A percentile compares a stretch with the other conserved stretches of the same genome.
These are phyloP conservation scores for Dictyostelium capitatum DNA, from an alignment of 78 protist species.

Conservation along the genomic window DNA sequence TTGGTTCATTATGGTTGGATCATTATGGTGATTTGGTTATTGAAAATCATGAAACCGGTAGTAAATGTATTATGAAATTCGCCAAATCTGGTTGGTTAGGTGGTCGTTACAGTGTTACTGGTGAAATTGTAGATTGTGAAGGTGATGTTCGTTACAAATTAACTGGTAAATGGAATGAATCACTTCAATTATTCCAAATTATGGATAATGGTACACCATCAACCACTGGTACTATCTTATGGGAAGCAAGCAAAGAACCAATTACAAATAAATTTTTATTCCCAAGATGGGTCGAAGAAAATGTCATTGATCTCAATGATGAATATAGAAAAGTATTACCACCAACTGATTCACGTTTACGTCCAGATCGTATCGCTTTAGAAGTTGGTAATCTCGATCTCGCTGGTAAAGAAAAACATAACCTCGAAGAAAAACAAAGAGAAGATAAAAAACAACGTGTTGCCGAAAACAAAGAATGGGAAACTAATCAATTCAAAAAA, in stretches of 20 bases:
- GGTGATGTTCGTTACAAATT: slow-evolving; percentile 74
- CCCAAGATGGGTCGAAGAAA: slow-evolving; percentile 76
- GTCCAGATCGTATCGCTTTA: slow-evolving; percentile 75
- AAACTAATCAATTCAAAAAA: slow-evolving; percentile 70
- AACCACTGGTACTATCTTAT: slow-evolving; percentile 27
- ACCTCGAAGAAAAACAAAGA: slow-evolving; percentile 79
- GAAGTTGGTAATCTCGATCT: slow-evolving; percentile 66
- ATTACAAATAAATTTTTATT: slow-evolving; percentile 39
- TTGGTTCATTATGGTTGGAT: slow-evolving; percentile 83
- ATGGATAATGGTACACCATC: slow-evolving; percentile 44
- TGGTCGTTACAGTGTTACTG: slow-evolving; percentile 79
- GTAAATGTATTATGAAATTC: slow-evolving; percentile 69
- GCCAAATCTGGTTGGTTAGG: slow-evolving; percentile 86
- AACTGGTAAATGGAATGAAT: slow-evolving; percentile 82
- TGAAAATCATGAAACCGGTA: slow-evolving; percentile 74
- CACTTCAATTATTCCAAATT: slow-evolving; percentile 58
- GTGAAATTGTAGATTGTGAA: slow-evolving; percentile 73
- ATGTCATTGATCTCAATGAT: slow-evolving; percentile 34
- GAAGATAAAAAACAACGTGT: slow-evolving; percentile 73
- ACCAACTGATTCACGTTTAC: slow-evolving; percentile 65
- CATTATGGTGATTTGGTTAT: slow-evolving; percentile 79
- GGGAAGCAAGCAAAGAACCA: slow-evolving; percentile 77
- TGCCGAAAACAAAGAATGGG: slow-evolving; percentile 65
- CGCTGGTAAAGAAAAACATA: slow-evolving; percentile 76
- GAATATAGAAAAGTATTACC: slow-evolving; percentile 71